Evolutionary conservation across 192 early-diverging fungal genomes (phyloP).

Genomic region (Pilobolus umbonatus): DNA sequence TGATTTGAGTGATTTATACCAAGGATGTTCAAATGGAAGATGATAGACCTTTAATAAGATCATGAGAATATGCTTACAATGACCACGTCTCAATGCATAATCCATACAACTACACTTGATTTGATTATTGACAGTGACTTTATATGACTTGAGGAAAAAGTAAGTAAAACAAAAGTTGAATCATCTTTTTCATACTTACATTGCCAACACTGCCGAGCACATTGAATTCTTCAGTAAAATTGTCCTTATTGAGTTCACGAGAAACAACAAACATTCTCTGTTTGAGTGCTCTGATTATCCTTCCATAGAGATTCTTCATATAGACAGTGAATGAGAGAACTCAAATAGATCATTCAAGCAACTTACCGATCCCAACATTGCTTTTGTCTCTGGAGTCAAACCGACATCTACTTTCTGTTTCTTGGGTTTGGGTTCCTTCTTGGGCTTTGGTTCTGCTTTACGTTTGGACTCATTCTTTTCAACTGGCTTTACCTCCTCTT

Average conservation of each 20-base stretch:
- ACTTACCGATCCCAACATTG: no score
- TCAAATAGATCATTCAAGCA: no score
- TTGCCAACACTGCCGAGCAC: conserved; percentile 22
- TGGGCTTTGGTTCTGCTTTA: neutral
- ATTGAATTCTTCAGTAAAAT: neutral
- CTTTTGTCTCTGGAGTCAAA: no score
- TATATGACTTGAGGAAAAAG: neutral
- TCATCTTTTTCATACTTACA: conserved; percentile 8
- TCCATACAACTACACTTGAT: conserved; percentile 16
- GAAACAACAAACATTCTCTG: conserved; percentile 19
- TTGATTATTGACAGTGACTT: neutral
- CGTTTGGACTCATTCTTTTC: neutral
- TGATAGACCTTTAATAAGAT: conserved; percentile 19
- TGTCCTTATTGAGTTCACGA: neutral
- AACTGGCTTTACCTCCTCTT: no score
- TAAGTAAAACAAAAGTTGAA: neutral
- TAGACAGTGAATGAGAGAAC: no score
- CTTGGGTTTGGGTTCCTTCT: neutral
- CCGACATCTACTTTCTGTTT: neutral
- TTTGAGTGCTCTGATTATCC: neutral
- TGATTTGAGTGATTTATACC: neutral
- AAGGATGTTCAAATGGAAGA: neutral
- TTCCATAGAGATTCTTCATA: neutral
- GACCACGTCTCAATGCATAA: neutral
- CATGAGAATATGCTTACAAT: conserved; percentile 25